These are phyloP conservation scores for Quercus lobata DNA, from an alignment of 331 rosid genomes.

Conservation along the genomic window DNA sequence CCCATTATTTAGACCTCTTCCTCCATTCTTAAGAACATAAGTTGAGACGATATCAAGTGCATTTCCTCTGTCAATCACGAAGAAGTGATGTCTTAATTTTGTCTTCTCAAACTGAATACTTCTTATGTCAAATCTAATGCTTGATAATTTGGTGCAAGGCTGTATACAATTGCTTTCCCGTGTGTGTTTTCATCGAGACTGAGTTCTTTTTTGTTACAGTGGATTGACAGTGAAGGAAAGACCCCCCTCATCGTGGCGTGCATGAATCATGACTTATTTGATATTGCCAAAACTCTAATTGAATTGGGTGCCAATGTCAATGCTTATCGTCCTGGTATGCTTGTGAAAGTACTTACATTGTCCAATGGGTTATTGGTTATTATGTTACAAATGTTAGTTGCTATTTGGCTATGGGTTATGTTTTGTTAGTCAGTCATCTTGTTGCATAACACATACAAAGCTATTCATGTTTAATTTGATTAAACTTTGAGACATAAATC, in stretches of 20 bases:
- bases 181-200: background rate
- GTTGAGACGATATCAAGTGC: background rate
- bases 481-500: background rate
- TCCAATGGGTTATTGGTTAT: background rate
- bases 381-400: background rate
- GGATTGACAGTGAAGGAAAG: slow-evolving; percentile 15
- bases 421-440: background rate
- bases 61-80: background rate
- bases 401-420: background rate
- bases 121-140: background rate
- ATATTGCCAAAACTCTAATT: slow-evolving; percentile 10
- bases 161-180: background rate
- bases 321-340: slow-evolving; percentile 11
- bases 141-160: background rate
- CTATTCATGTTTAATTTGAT: background rate
- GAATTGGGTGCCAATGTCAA: slow-evolving; percentile 18
- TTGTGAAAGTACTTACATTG: background rate
- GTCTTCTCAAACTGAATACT: background rate
- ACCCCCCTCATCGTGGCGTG: slow-evolving; percentile 21
- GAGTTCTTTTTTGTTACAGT: background rate
- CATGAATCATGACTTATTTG: background rate
- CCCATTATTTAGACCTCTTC: background rate
- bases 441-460: background rate
- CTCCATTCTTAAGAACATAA: background rate
- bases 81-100: background rate